These are phyloP conservation scores for Camillea tinctor DNA, from an alignment of 2,329 filamentous ascomycete species.

Conservation along the genomic window DNA sequence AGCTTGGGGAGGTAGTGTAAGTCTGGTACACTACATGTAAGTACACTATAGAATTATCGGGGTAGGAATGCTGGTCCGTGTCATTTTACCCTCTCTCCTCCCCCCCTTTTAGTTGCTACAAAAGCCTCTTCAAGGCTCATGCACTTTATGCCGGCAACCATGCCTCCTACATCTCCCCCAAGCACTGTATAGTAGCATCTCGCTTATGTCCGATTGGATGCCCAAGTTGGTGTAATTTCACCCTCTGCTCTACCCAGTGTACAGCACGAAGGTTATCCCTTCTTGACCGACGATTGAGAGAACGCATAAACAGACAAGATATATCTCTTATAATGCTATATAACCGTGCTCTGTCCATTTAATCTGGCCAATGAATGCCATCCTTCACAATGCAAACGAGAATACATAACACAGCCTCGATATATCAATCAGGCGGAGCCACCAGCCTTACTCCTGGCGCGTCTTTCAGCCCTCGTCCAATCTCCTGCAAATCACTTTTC, in stretches of 20 bases:
- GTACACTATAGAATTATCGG: not conserved
- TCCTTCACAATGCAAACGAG: not conserved
- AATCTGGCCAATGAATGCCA: not conserved
- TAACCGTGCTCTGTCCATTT: not conserved
- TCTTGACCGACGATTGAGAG: not conserved
- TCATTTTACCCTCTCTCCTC: too few species aligned
- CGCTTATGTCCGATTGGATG: not conserved
- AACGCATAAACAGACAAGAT: not conserved
- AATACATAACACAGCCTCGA: not conserved
- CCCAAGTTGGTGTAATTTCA: not conserved
- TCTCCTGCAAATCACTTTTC: not conserved
- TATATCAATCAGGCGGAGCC: not conserved
- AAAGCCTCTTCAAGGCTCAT: not conserved
- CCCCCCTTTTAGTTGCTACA: not conserved
- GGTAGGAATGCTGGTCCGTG: not conserved
- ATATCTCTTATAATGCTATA: not conserved
- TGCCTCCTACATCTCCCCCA: not conserved
- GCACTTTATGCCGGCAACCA: not conserved
- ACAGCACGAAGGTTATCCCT: not conserved
- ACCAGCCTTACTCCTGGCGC: not conserved
- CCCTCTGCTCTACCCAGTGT: not conserved
- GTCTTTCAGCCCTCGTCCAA: not conserved
- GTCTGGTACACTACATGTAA: not conserved
- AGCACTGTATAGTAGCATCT: not conserved
- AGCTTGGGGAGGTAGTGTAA: too few species aligned